These are phyloP conservation scores for Hanseniaspora singularis DNA, from an alignment of 805 yeast species.

Conservation along the genomic window DNA sequence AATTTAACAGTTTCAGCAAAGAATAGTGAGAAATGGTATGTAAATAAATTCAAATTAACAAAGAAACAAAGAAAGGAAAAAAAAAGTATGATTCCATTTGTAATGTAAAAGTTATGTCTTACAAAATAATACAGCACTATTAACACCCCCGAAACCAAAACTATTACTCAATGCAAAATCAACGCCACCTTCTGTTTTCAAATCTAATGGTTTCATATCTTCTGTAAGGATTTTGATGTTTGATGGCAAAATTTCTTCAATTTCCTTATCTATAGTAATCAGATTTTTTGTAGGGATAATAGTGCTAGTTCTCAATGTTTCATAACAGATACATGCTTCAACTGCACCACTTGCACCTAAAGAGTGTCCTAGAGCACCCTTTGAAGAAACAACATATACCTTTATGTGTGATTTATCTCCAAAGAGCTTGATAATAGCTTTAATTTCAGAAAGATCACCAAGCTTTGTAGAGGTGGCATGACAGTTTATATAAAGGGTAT, in stretches of 20 bases:
- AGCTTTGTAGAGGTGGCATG: conserved; percentile 89
- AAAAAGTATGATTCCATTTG: conserved; percentile 6
- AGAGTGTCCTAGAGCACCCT: conserved; percentile 87
- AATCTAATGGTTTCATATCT: conserved; percentile 32
- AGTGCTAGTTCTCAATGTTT: conserved; percentile 44
- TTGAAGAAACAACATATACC: conserved; percentile 62
- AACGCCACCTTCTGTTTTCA: conserved; percentile 32
- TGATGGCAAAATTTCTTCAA: conserved; percentile 27
- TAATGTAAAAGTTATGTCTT: conserved; percentile 24
- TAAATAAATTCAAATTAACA: not conserved
- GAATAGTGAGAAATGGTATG: conserved; percentile 10
- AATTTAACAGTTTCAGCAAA: conserved; percentile 10
- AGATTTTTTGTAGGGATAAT: conserved; percentile 79
- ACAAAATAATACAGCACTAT: conserved; percentile 53
- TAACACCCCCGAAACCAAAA: conserved; percentile 97
- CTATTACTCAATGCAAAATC: conserved; percentile 69
- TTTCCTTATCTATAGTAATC: conserved; percentile 24
- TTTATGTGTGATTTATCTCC: conserved; percentile 20
- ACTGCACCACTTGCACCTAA: conserved; percentile 95
- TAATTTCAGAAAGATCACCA: conserved; percentile 82
- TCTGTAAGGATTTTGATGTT: conserved; percentile 37
- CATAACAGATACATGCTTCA: conserved; percentile 69
- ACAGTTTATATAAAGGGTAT: conserved; percentile 49
- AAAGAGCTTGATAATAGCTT: conserved; percentile 53
- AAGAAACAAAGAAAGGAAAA: not conserved